Conservation (phyloP, 2,329 filamentous ascomycete genomes). For the Xylogone sp. region DNA sequence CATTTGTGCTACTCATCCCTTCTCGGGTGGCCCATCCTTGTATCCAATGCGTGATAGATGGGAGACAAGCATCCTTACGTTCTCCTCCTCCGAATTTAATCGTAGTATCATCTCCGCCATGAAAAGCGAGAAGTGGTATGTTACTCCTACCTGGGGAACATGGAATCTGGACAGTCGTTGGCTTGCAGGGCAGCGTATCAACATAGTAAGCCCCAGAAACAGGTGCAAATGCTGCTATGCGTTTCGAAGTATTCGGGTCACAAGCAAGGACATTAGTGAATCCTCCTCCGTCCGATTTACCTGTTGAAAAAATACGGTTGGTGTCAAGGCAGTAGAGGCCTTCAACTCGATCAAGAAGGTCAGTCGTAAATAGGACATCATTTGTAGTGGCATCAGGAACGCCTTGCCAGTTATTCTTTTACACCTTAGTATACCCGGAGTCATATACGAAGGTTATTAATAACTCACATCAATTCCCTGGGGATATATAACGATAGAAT, state of each 20-base stretch:
- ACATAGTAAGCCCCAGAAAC: conserved; percentile 41
- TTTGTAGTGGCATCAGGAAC: conserved; percentile 33
- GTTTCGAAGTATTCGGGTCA: conserved; percentile 30
- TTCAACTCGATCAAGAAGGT: conserved; percentile 37
- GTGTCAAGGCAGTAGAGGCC: conserved; percentile 36
- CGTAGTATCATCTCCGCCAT: conserved; percentile 43
- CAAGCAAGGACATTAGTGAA: conserved; percentile 39
- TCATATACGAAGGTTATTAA: neutral
- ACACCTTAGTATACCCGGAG: neutral
- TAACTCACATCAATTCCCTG: conserved; percentile 36
- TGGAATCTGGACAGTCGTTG: conserved; percentile 31
- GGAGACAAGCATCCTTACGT: conserved; percentile 38
- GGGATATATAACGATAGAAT: conserved; percentile 40
- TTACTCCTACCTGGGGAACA: conserved; percentile 32
- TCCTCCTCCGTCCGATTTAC: conserved; percentile 44
- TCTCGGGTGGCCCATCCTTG: conserved; percentile 34
- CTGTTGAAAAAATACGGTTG: conserved; percentile 37
- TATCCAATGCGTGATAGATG: conserved; percentile 38
- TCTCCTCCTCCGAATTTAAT: conserved; percentile 42
- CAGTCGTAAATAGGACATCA: conserved; percentile 41
- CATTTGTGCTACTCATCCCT: conserved; percentile 12
- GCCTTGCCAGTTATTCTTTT: conserved; percentile 37
- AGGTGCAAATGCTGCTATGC: conserved; percentile 43
- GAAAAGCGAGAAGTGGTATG: conserved; percentile 45
- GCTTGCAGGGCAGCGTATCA: conserved; percentile 28